Conservation (phyloP, 2,329 filamentous ascomycete genomes). For the Fusarium globosum region DNA sequence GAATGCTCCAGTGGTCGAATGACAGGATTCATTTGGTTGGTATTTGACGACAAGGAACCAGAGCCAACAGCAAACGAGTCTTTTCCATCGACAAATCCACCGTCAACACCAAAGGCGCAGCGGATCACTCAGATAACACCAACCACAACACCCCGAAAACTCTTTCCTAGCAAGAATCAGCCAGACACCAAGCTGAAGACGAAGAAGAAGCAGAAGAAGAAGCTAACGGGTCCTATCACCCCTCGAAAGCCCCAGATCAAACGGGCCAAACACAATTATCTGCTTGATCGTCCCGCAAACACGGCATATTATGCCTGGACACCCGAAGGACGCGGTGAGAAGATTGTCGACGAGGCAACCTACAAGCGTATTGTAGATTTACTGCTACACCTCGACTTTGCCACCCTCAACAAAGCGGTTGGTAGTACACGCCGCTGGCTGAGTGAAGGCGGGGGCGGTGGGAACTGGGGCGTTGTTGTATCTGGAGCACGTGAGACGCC, state of each 20-base stretch:
- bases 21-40: constrained; percentile 95
- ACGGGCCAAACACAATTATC: constrained; percentile 62
- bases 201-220: constrained; percentile 54
- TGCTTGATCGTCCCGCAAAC: constrained; percentile 60
- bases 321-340: constrained; percentile 67
- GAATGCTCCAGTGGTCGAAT: constrained; percentile 93
- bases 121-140: constrained; percentile 43
- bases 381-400: constrained; percentile 79
- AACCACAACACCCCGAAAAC: constrained; percentile 49
- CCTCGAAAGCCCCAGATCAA: constrained; percentile 74
- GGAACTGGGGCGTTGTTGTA: constrained; percentile 64
- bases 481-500: constrained; percentile 54
- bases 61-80: constrained; percentile 23
- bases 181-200: neutral
- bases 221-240: constrained; percentile 69
- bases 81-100: constrained; percentile 42
- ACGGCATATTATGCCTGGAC: constrained; percentile 77
- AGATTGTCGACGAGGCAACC: constrained; percentile 70
- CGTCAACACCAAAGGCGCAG: constrained; percentile 51
- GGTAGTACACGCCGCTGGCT: constrained; percentile 77
- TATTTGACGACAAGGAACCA: constrained; percentile 71
- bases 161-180: constrained; percentile 45
- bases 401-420: constrained; percentile 69
- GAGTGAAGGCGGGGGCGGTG: constrained; percentile 69
- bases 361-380: constrained; percentile 77